Conservation (phyloP, 495 filamentous ascomycete species). For the Mytilinidion resinicola region DNA sequence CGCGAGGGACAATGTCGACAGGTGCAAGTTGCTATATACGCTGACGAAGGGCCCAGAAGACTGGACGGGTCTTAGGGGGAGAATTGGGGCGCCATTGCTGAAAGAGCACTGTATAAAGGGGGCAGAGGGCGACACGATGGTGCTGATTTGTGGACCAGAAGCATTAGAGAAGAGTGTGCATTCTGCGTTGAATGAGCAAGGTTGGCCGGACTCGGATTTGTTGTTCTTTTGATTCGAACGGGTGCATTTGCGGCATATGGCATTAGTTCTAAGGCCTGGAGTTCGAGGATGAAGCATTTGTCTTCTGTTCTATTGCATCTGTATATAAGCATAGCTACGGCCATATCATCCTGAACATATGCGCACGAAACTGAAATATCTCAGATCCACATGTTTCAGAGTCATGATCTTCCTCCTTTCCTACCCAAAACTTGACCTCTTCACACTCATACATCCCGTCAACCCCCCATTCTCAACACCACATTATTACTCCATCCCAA, state of each 20-base stretch:
- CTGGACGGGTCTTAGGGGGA: slow-evolving; percentile 67
- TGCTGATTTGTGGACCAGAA: slow-evolving; percentile 78
- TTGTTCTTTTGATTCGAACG: slow-evolving; percentile 62
- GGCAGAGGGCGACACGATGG: slow-evolving; percentile 50
- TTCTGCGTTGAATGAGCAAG: slow-evolving; percentile 55
- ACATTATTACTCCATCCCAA: background rate
- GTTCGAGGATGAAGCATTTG: slow-evolving; percentile 2
- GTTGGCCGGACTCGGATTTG: slow-evolving; percentile 75
- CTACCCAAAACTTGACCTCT: background rate
- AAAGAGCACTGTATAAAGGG: slow-evolving; percentile 50
- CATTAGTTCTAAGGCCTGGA: background rate
- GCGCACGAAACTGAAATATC: no score
- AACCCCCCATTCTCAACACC: background rate
- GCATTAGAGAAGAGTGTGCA: slow-evolving; percentile 66
- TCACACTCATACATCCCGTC: background rate
- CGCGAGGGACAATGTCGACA: slow-evolving; percentile 43
- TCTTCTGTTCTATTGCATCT: background rate
- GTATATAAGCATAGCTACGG: background rate
- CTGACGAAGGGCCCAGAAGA: slow-evolving; percentile 56
- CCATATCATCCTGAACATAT: no score
- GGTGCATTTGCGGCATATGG: background rate
- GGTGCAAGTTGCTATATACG: slow-evolving; percentile 64
- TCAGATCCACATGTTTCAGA: background rate
- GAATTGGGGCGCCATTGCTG: slow-evolving; percentile 59
- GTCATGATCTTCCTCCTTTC: background rate